Evolutionary conservation across 2,329 filamentous ascomycete genomes (phyloP), one percentile per base, ranked within the genome.

Genomic region (Blastomyces parvus): DNA sequence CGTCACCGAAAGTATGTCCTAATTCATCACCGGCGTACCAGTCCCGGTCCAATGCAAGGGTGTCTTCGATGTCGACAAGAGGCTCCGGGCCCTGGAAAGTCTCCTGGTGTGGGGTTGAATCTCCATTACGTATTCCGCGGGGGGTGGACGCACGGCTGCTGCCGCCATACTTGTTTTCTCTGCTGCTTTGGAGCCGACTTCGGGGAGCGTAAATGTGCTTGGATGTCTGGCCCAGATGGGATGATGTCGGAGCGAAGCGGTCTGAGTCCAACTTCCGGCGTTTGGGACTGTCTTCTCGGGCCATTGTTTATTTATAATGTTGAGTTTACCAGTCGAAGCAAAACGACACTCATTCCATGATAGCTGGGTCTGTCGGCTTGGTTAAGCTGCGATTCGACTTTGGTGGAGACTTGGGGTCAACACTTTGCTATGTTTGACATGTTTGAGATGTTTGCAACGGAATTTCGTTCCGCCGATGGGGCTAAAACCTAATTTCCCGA

Each of bases 11-110:
- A 0, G 88, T 88, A 71, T 95, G 89, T 33, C 88, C 89, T 63
- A 88, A 86, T 73, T 96, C 91, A 71, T 95, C 91, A 58, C 89
- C 90, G 27, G 86, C 87, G 71, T 97, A 97, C 92, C 92, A 97
- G 75, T 96, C 92, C 66, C 92, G 86, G 73, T 97, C 92, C 62
- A 96, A 80, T 11, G 87, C 89, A 66, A 84, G 84, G 22, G 86
- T 84, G 66, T 95, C 90, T 65, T 90, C 85, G 48, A 88, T 83
- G 42, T 83, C 81, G 17, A 86, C 80, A 17, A 80, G 78, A 2
- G 84, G 81, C 69, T 88, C 86, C 0, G 85, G 82, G 2, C 82
- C 83, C 57, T 89, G 85, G 64, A 87, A 85, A 63, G 83, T 81
- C 30, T 78, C 73, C 67, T 84, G 86, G 64, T 80, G 81, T 25